A percentile compares a stretch with the other conserved stretches of the same genome.
These are phyloP conservation scores for Metschnikowia aberdeeniae DNA, from an alignment of 805 yeast genomes.

Conservation along the genomic window DNA sequence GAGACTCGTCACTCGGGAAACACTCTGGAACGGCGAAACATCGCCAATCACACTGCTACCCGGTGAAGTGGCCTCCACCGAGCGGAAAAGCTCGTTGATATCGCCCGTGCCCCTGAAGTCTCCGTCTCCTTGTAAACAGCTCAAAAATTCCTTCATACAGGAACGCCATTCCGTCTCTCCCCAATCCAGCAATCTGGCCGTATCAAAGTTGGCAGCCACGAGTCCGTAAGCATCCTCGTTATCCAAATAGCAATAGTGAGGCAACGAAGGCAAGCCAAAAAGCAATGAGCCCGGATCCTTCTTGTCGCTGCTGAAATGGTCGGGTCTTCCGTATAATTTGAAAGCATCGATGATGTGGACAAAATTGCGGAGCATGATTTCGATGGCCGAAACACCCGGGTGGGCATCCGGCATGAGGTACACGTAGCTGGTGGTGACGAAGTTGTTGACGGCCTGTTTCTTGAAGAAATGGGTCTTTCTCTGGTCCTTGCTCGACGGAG, in stretches of 20 bases:
- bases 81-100: constrained; percentile 29
- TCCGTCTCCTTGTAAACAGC: constrained; percentile 14
- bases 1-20: constrained; percentile 3
- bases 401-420: constrained; percentile 73
- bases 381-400: constrained; percentile 67
- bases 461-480: constrained; percentile 21
- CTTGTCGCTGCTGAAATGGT: constrained; percentile 70
- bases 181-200: constrained; percentile 25
- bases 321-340: constrained; percentile 71
- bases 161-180: constrained; percentile 25
- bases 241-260: constrained; percentile 56
- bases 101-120: constrained; percentile 36
- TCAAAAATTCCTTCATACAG: constrained; percentile 21
- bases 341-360: constrained; percentile 70
- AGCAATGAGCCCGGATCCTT: constrained; percentile 59
- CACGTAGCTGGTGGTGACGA: constrained; percentile 37
- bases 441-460: constrained; percentile 24
- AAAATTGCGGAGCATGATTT: constrained; percentile 66
- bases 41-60: constrained; percentile 5
- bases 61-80: constrained; percentile 16
- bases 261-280: constrained; percentile 72
- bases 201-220: constrained; percentile 17
- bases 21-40: constrained; percentile 3
- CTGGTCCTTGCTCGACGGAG: neutral
- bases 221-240: constrained; percentile 22